Evolutionary conservation across 2,329 filamentous ascomycete genomes (phyloP).

Genomic region (Westerdykella sp.): DNA sequence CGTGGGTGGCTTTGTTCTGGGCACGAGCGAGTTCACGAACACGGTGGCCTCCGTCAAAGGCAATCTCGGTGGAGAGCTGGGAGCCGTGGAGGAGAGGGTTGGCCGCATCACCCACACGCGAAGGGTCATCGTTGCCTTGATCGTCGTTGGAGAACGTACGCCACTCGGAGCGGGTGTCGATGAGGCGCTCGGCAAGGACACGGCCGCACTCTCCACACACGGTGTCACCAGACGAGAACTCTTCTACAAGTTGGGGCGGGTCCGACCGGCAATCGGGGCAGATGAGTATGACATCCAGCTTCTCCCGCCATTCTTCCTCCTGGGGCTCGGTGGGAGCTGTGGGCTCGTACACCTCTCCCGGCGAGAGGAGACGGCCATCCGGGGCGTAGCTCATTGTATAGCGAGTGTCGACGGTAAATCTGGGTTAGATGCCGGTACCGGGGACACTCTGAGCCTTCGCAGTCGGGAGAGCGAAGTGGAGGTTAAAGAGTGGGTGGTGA

Average conservation of each 20-base stretch:
- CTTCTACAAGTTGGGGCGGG: constrained; percentile 89
- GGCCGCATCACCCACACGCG: constrained; percentile 90
- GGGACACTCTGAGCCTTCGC: no score
- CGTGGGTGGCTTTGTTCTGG: constrained; percentile 72
- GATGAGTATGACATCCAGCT: constrained; percentile 77
- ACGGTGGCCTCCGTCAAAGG: constrained; percentile 67
- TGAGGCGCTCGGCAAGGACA: constrained; percentile 82
- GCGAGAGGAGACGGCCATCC: constrained; percentile 37
- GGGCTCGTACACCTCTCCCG: constrained; percentile 40
- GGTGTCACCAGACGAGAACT: constrained; percentile 86
- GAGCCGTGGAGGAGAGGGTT: constrained; percentile 87
- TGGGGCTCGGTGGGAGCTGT: constrained; percentile 26
- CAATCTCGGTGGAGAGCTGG: constrained; percentile 82
- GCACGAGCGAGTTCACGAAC: constrained; percentile 73
- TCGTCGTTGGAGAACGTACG: constrained; percentile 98
- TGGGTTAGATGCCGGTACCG: no score
- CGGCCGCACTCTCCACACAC: constrained; percentile 89
- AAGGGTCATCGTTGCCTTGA: constrained; percentile 91
- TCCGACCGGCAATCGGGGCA: constrained; percentile 88
- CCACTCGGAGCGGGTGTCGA: constrained; percentile 97
- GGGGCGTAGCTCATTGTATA: constrained; percentile 28
- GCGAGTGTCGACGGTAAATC: no score
- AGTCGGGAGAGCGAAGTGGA: not conserved
- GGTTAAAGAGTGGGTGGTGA: not conserved
- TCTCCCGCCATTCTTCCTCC: constrained; percentile 61